Base-by-base conservation (phyloP, 2,329 filamentous ascomycete genomes). In the Cercospora zeae-maydis region DNA sequence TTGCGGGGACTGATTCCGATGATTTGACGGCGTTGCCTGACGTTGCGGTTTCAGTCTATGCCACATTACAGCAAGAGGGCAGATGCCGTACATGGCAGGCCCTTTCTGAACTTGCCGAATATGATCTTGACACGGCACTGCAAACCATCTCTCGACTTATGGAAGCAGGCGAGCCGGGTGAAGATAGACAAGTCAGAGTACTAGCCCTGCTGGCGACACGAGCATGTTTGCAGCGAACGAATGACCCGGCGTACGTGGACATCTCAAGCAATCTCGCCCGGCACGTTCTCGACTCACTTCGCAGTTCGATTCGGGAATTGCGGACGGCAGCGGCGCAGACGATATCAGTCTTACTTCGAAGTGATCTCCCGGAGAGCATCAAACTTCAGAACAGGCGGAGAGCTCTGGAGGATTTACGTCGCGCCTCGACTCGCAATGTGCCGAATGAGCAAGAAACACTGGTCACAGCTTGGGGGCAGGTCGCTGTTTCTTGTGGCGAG, bases 271-370 rank as follows among this genome's bases (percentile, higher is more conserved):
- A 78, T 0, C 78, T 91, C 42, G 92, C 91, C 0, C 88, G 93
- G 71, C 93, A 91, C 85, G 93, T 92, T 72, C 78, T 97, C 4
- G 86, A 89, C 68, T 91, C 89, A 0, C 79, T 98, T 39, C 88
- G 88, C 66, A 96, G 93, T 75, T 96, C 93, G 1, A 76, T 92
- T 19, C 85, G 93, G 72, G 95, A 98, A 74, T 79, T 98, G 30
- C 87, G 93, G 33, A 85, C 97, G 69, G 89, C 89, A 37, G 90
- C 93, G 62, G 90, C 89, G 81, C 88, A 80, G 10, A 68, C 63
- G 8, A 55, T 70, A 45, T 59, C 86, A 53, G 79, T 82, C 0
- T 96, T 95, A 74, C 77, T 93, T 36, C 79, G 81, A 58, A 75
- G 79, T 47, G 73, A 77, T 58, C 70, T 84, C 37, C 75, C 81